Conservation (phyloP, 2,329 filamentous ascomycete genomes). For the Talaromyces sp. region DNA sequence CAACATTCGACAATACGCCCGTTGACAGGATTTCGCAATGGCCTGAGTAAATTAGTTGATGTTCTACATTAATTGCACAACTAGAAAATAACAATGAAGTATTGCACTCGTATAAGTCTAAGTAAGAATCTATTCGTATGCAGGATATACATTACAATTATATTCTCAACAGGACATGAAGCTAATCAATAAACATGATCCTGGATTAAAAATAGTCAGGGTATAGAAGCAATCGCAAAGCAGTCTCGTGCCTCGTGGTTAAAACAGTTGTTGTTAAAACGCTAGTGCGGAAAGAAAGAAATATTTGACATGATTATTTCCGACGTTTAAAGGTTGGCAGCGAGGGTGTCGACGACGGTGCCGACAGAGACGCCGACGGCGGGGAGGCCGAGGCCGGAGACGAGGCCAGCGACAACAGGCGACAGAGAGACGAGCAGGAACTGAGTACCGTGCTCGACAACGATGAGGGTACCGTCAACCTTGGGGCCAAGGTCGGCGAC, state of each 20-base stretch:
- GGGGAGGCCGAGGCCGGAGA: slow-evolving; percentile 22
- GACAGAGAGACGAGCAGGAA: slow-evolving; percentile 20
- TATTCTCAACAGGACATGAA: background rate
- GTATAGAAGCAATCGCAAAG: background rate
- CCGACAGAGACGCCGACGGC: slow-evolving; percentile 24
- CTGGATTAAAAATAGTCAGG: background rate
- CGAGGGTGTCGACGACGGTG: slow-evolving; percentile 18
- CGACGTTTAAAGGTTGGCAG: slow-evolving; percentile 11
- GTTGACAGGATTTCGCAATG: no score
- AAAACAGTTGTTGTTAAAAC: background rate
- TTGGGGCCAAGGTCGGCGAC: slow-evolving; percentile 17
- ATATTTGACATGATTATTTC: background rate
- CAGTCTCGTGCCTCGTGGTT: background rate
- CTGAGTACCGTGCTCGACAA: slow-evolving; percentile 17
- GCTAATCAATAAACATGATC: background rate
- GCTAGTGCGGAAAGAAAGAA: background rate
- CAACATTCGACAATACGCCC: no score
- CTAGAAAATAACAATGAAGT: background rate
- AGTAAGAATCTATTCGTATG: background rate
- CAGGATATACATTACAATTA: background rate
- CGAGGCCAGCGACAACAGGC: slow-evolving; percentile 17
- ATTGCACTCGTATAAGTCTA: background rate
- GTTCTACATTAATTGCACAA: no score
- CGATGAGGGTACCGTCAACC: slow-evolving; percentile 18
- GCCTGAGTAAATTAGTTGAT: no score